Conservation (phyloP, 257 asterid species). For the Capsicum pubescens region DNA sequence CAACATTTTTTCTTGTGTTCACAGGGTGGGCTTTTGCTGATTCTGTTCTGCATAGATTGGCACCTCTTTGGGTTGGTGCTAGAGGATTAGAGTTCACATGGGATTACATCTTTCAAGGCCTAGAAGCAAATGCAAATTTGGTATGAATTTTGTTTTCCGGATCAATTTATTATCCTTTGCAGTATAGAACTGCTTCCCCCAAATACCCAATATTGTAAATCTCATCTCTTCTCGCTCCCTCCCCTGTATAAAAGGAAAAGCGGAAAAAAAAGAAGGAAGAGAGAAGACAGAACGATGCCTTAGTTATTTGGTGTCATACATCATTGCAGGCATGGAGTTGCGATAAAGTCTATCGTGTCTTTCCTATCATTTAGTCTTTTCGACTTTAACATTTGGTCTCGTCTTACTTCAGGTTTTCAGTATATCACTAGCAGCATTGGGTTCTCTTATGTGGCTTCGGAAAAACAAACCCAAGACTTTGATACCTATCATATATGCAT, state of each 20-base stretch:
- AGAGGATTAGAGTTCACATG: constrained; percentile 97
- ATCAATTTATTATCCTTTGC: not conserved
- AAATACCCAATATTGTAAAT: not conserved
- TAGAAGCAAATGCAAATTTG: constrained; percentile 97
- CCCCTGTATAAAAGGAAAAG: not conserved
- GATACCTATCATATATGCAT: constrained; percentile 85
- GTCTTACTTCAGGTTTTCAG: constrained; percentile 66
- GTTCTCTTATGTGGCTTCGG: constrained; percentile 95
- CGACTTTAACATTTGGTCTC: not conserved
- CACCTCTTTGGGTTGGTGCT: constrained; percentile 99
- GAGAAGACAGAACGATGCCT: not conserved
- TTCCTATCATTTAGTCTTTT: constrained; percentile 16
- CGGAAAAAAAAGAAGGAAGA: not conserved
- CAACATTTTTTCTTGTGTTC: constrained; percentile 31
- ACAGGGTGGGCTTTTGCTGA: constrained; percentile 99
- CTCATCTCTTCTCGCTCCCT: not conserved
- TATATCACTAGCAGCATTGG: constrained; percentile 90
- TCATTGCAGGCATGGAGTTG: not conserved
- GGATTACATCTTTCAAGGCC: constrained; percentile 96
- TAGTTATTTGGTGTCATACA: not conserved
- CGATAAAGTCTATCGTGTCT: not conserved
- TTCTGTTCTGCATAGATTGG: constrained; percentile 92
- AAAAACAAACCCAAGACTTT: constrained; percentile 91
- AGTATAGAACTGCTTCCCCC: not conserved
- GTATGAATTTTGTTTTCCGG: constrained; percentile 41